Conservation (phyloP, 805 yeast species). For the Hanseniaspora pseudoguilliermondii region DNA sequence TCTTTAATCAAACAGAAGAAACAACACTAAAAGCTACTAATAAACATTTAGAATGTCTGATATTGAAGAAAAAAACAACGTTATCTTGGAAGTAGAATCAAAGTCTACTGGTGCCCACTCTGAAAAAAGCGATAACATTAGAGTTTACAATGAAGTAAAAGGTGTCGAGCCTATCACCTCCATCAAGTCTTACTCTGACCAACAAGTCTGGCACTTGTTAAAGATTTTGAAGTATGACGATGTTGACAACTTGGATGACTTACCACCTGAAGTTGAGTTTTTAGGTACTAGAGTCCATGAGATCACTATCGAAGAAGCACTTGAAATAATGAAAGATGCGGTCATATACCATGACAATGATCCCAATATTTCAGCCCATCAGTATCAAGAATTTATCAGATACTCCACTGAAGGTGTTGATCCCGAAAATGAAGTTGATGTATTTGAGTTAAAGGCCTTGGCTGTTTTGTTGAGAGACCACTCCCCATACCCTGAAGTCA, state of each 20-base stretch:
- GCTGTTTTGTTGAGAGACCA: conserved; percentile 32
- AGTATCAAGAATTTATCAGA: conserved; percentile 27
- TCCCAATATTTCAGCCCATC: conserved; percentile 33
- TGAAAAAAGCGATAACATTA: background rate
- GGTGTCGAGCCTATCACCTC: conserved; percentile 6
- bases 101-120: background rate
- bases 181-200: conserved; percentile 12
- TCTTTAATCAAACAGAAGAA: too few species aligned
- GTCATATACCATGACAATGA: conserved; percentile 36
- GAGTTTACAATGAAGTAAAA: background rate
- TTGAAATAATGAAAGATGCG: conserved; percentile 31
- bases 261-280: conserved; percentile 23
- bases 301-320: conserved; percentile 30
- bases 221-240: conserved; percentile 12
- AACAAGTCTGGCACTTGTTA: conserved; percentile 13
- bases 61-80: conserved; percentile 23
- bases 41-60: conserved; percentile 1
- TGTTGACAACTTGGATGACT: conserved; percentile 16
- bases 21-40: too few species aligned
- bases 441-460: conserved; percentile 21
- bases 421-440: conserved; percentile 17
- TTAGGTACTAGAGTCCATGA: conserved; percentile 32
- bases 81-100: conserved; percentile 29
- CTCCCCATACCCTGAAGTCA: conserved; percentile 55
- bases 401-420: conserved; percentile 23